Evolutionary conservation across 495 filamentous ascomycete species (phyloP).

Genomic region (Penicillium arizonense): DNA sequence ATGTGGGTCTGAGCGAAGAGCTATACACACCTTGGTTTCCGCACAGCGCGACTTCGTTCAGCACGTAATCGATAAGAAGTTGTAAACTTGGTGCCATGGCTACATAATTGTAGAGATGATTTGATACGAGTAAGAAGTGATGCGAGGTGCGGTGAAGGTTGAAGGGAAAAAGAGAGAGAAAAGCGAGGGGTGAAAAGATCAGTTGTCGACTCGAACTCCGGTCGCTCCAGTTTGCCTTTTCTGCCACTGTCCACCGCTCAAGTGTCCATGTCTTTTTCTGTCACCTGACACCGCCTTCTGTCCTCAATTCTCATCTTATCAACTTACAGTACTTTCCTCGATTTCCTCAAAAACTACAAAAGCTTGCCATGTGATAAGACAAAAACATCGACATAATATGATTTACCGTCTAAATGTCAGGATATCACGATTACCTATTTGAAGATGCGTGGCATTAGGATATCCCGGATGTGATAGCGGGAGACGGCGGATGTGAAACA

Average conservation of each 20-base stretch:
- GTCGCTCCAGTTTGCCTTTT: conserved; percentile 12
- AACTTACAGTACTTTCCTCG: no score
- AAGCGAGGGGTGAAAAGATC: conserved; percentile 18
- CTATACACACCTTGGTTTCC: conserved; percentile 66
- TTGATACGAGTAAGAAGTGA: neutral
- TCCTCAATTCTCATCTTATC: no score
- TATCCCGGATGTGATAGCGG: neutral
- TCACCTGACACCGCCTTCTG: no score
- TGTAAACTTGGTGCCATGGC: conserved; percentile 66
- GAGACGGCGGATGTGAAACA: neutral
- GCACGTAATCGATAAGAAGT: conserved; percentile 66
- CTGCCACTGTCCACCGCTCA: no score
- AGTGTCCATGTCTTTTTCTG: no score
- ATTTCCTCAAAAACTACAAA: no score
- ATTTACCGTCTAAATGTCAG: no score
- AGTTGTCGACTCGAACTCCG: conserved; percentile 39
- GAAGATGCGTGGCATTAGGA: no score
- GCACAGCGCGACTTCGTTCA: conserved; percentile 68
- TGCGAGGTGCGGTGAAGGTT: neutral
- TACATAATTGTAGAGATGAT: conserved; percentile 15
- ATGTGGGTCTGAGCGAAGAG: conserved; percentile 23
- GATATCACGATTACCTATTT: no score
- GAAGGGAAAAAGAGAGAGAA: conserved; percentile 4
- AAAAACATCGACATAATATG: no score
- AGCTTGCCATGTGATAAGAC: no score